Evolutionary conservation across 2,329 filamentous ascomycete species (phyloP).

Genomic region (Cytospora paraplurivora): DNA sequence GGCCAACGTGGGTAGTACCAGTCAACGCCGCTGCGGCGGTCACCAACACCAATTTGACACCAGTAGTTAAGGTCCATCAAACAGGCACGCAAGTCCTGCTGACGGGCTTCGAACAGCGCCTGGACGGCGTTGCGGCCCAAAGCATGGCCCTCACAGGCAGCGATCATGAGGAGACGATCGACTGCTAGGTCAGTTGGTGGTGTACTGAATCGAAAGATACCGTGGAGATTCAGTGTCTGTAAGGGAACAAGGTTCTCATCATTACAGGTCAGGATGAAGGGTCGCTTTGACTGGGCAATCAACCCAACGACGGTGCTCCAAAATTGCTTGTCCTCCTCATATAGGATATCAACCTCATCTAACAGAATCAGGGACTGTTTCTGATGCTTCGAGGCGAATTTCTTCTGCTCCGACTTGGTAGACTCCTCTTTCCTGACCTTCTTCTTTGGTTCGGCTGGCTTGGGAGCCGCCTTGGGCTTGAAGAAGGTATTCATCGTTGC

Average conservation of each 20-base stretch:
- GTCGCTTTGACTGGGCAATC: slow-evolving; percentile 82
- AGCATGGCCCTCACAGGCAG: slow-evolving; percentile 86
- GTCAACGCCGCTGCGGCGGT: slow-evolving; percentile 81
- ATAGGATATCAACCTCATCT: slow-evolving; percentile 91
- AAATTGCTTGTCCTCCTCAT: slow-evolving; percentile 94
- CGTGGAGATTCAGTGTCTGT: slow-evolving; percentile 75
- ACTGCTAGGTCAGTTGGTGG: slow-evolving; percentile 68
- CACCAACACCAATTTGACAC: slow-evolving; percentile 95
- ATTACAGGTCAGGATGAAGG: slow-evolving; percentile 94
- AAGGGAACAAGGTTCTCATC: slow-evolving; percentile 82
- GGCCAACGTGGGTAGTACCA: slow-evolving; percentile 87
- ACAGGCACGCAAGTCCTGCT: slow-evolving; percentile 74
- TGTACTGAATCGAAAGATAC: slow-evolving; percentile 74
- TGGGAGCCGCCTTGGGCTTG: slow-evolving; percentile 51
- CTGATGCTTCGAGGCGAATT: slow-evolving; percentile 55
- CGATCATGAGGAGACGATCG: slow-evolving; percentile 79
- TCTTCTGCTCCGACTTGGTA: slow-evolving; percentile 35
- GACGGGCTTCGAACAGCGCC: slow-evolving; percentile 69
- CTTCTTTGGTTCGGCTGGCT: slow-evolving; percentile 37
- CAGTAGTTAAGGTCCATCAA: slow-evolving; percentile 89
- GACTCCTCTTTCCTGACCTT: slow-evolving; percentile 37
- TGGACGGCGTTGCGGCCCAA: slow-evolving; percentile 68
- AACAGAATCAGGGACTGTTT: slow-evolving; percentile 94
- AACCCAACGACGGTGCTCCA: slow-evolving; percentile 81
- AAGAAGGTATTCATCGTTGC: slow-evolving; percentile 83